phyloP scores from a whole-genome alignment of 495 filamentous ascomycete species.

The Podospora sp. region DNA sequence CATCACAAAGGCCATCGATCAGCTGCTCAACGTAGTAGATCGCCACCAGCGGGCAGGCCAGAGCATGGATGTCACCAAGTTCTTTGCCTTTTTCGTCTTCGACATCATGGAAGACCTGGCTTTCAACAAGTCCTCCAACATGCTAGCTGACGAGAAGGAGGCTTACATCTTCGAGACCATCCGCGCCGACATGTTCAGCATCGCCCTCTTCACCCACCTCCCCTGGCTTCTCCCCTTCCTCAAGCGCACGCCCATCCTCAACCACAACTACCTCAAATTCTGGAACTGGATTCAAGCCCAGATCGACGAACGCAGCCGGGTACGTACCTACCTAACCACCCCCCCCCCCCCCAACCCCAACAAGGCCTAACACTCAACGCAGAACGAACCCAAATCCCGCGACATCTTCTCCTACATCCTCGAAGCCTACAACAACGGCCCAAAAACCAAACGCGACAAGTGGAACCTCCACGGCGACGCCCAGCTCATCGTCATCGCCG shows the following conservation, averaged over 20 bases:
- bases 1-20: slow-evolving; percentile 26
- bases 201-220: slow-evolving; percentile 29
- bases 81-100: slow-evolving; percentile 53
- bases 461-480: slow-evolving; percentile 41
- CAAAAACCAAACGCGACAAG: slow-evolving; percentile 37
- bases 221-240: slow-evolving; percentile 31
- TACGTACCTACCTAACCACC: too few relatives aligned
- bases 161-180: slow-evolving; percentile 27
- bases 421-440: slow-evolving; percentile 39
- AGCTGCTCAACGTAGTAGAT: slow-evolving; percentile 23
- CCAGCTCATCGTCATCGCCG: slow-evolving; percentile 50
- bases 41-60: neutral
- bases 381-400: slow-evolving; percentile 41
- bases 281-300: slow-evolving; percentile 25
- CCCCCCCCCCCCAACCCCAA: too few relatives aligned
- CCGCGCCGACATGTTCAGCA: slow-evolving; percentile 29
- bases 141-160: slow-evolving; percentile 24
- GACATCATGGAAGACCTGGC: slow-evolving; percentile 58
- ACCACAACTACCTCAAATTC: slow-evolving; percentile 26
- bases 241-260: slow-evolving; percentile 26
- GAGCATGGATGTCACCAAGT: slow-evolving; percentile 44
- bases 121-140: slow-evolving; percentile 49
- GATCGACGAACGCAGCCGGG: slow-evolving; percentile 35
- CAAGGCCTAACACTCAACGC: too few relatives aligned
- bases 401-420: slow-evolving; percentile 43